Evolutionary conservation across 192 early-diverging fungal genomes (phyloP).

Genomic region (Radiomyces spectabilis): DNA sequence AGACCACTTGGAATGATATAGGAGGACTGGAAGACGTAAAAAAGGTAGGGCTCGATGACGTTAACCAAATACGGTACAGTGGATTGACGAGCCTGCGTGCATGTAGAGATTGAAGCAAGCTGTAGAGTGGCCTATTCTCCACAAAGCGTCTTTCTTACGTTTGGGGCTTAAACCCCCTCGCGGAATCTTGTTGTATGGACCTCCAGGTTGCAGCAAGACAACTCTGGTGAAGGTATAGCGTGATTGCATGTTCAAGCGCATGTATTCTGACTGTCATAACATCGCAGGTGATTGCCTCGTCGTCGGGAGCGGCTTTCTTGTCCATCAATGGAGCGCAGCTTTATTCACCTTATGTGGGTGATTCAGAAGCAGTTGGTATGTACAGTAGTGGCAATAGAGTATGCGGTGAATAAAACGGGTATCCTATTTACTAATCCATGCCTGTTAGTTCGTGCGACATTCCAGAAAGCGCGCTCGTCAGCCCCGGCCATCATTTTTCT

Average conservation of each 20-base stretch:
- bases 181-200: constrained; percentile 93
- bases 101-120: constrained; percentile 62
- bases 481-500: constrained; percentile 89
- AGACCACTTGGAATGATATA: constrained; percentile 72
- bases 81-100: background rate
- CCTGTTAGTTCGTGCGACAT: constrained; percentile 69
- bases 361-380: constrained; percentile 69
- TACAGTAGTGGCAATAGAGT: background rate
- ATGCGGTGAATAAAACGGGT: background rate
- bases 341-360: constrained; percentile 78
- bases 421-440: too few relatives aligned
- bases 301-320: constrained; percentile 68
- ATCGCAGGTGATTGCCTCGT: constrained; percentile 78
- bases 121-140: constrained; percentile 83
- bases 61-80: background rate
- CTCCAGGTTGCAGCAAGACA: constrained; percentile 97
- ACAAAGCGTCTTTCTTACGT: constrained; percentile 55
- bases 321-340: constrained; percentile 72
- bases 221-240: constrained; percentile 68
- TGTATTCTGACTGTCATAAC: too few relatives aligned
- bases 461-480: constrained; percentile 70
- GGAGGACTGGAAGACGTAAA: constrained; percentile 86
- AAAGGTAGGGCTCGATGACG: constrained; percentile 27
- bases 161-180: constrained; percentile 77
- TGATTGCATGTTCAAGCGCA: background rate